Evolutionary conservation across 2,329 filamentous ascomycete genomes (phyloP).

Genomic region (Epichloe festucae): DNA sequence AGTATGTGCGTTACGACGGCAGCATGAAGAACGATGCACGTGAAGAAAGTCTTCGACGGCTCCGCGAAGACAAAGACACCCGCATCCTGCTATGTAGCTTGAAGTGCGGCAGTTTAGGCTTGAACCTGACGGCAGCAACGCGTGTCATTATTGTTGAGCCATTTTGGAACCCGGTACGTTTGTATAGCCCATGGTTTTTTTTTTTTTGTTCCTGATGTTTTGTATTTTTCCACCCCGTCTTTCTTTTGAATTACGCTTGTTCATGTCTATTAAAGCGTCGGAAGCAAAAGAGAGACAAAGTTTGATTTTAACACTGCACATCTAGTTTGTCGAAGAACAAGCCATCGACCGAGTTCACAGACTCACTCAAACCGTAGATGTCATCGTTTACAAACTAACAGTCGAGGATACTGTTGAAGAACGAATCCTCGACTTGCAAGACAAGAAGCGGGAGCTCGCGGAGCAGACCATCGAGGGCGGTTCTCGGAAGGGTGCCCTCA

Average conservation of each 20-base stretch:
- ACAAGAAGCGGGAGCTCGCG: constrained; percentile 86
- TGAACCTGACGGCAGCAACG: constrained; percentile 89
- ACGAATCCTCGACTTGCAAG: constrained; percentile 85
- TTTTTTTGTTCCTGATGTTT: background rate
- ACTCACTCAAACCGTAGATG: constrained; percentile 91
- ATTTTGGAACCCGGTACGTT: constrained; percentile 85
- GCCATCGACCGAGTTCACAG: constrained; percentile 97
- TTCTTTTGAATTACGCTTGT: background rate
- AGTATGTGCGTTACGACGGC: constrained; percentile 84
- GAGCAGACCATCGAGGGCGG: constrained; percentile 79
- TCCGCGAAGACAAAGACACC: constrained; percentile 62
- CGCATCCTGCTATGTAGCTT: constrained; percentile 84
- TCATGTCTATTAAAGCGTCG: too few relatives aligned
- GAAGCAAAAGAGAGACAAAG: background rate
- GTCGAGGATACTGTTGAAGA: constrained; percentile 81
- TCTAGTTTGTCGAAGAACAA: constrained; percentile 89
- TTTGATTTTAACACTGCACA: background rate
- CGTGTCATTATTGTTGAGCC: constrained; percentile 91
- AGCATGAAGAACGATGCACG: constrained; percentile 88
- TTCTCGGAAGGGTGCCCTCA: constrained; percentile 59
- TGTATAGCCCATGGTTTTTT: too few relatives aligned
- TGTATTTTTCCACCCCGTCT: background rate
- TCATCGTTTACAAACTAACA: constrained; percentile 89
- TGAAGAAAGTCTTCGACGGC: constrained; percentile 67
- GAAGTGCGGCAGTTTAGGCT: constrained; percentile 81